phyloP scores from a whole-genome alignment of 2,329 filamentous ascomycete genomes.

The Lomentospora prolificans region DNA sequence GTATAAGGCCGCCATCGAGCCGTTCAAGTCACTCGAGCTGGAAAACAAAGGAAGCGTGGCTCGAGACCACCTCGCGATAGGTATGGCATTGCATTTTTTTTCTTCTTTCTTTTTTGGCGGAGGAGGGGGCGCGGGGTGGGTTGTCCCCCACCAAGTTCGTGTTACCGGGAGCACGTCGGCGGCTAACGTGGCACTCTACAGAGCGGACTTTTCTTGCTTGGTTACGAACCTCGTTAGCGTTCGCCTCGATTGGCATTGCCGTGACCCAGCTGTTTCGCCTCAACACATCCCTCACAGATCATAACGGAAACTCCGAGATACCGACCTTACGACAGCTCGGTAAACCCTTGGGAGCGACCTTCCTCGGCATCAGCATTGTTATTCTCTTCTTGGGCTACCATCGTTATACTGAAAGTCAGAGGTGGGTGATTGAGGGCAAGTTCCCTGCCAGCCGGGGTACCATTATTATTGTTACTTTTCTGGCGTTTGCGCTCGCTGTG shows the following conservation, averaged over 20 bases:
- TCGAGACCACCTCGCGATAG: constrained; percentile 69
- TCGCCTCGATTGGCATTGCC: constrained; percentile 73
- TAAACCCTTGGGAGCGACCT: constrained; percentile 66
- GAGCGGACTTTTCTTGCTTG: constrained; percentile 80
- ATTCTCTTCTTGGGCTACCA: constrained; percentile 69
- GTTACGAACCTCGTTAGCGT: constrained; percentile 72
- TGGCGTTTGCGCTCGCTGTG: constrained; percentile 55
- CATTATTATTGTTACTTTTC: constrained; percentile 56
- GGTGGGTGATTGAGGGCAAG: constrained; percentile 71
- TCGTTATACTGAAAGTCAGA: constrained; percentile 67
- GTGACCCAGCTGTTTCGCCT: constrained; percentile 79
- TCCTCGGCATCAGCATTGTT: constrained; percentile 65
- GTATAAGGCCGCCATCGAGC: not conserved
- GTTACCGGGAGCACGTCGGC: too few species aligned
- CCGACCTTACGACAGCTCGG: constrained; percentile 51
- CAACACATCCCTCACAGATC: constrained; percentile 51
- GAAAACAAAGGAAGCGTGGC: constrained; percentile 83
- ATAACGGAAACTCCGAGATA: constrained; percentile 16
- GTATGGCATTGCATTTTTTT: constrained; percentile 32
- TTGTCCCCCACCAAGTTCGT: too few species aligned
- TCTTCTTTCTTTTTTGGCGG: constrained; percentile 8
- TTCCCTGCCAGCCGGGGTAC: constrained; percentile 72
- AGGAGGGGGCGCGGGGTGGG: too few species aligned
- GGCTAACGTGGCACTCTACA: constrained; percentile 22
- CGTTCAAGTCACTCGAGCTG: constrained; percentile 53